Conservation (phyloP, 768 basidiomycete genomes). For the Porpolomopsis calyptriformis region DNA sequence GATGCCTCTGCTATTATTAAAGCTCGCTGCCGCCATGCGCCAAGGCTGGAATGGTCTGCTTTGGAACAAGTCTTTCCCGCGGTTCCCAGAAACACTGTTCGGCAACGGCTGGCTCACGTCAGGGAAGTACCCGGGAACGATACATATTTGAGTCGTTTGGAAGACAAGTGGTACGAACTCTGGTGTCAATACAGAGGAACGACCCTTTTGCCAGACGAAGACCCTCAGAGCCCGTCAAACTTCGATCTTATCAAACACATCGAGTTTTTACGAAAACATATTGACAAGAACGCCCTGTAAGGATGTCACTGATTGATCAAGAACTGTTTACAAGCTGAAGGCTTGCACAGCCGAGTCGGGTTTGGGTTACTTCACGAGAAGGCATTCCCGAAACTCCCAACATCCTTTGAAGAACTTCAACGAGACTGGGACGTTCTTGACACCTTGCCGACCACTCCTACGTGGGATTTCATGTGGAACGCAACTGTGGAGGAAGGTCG, state of each 20-base stretch:
- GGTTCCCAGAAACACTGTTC: conserved; percentile 61
- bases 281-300: conserved; percentile 83
- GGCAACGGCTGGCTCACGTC: conserved; percentile 54
- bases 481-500: conserved; percentile 62
- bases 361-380: conserved; percentile 37
- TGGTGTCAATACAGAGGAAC: conserved; percentile 68
- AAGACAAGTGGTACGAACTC: conserved; percentile 71
- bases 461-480: conserved; percentile 72
- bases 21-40: conserved; percentile 55
- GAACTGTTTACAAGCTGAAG: conserved; percentile 10
- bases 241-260: conserved; percentile 79
- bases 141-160: conserved; percentile 66
- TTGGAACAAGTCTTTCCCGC: conserved; percentile 73
- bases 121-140: conserved; percentile 55
- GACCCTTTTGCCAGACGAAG: conserved; percentile 55
- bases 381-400: conserved; percentile 27
- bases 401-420: conserved; percentile 33
- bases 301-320: conserved; percentile 21
- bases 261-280: conserved; percentile 64
- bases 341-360: conserved; percentile 48
- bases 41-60: conserved; percentile 59
- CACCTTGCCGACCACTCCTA: conserved; percentile 28
- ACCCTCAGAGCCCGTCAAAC: conserved; percentile 53
- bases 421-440: conserved; percentile 43
- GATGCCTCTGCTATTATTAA: conserved; percentile 78